Base-by-base conservation (phyloP, 2,329 filamentous ascomycete genomes). In the Penicillium digitatum region DNA sequence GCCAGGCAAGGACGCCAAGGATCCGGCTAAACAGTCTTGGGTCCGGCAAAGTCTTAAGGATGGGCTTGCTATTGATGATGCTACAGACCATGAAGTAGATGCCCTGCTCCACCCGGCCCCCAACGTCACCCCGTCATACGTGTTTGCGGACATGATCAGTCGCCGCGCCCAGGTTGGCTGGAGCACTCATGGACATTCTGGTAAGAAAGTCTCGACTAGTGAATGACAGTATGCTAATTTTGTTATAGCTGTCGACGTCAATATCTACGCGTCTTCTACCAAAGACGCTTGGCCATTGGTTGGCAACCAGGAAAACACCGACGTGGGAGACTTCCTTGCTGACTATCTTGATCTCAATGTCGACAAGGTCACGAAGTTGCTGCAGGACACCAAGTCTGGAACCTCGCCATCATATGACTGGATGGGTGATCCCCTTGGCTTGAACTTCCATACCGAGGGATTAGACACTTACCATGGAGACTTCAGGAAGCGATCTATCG, bases 291-390 rank as follows among this genome's bases (percentile, higher is more conserved):
- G 82, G 40, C 78, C 81, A 14, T 79, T 96, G 7, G 77, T 83
- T 3, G 93, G 93, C 8, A 97, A 97, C 71, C 87, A 95, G 52
- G 94, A 99, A 78, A 99, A 99, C 70, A 97, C 87, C 0, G 91
- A 97, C 26, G 82, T 99, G 1, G 94, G 94, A 32, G 78, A 82
- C 42, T 99, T 96, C 72, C 75, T 99, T 55, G 79, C 84, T 8
- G 77, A 85, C 9, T 99, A 94, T 67, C 81, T 99, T 0, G 82
- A 83, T 46, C 83, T 97, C 1, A 87, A 96, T 68, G 83, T 96
- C 1, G 82, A 89, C 1, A 79, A 79, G 31, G 84, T 97, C 52
- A 96, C 92, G 0, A 78, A 84, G 66, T 86, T 94, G 72, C 76
- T 99, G 42, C 82, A 79, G 63, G 52, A 51, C 38, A 35, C 52